Conservation (phyloP, 2,329 filamentous ascomycete genomes). For the Alternaria arbusti region DNA sequence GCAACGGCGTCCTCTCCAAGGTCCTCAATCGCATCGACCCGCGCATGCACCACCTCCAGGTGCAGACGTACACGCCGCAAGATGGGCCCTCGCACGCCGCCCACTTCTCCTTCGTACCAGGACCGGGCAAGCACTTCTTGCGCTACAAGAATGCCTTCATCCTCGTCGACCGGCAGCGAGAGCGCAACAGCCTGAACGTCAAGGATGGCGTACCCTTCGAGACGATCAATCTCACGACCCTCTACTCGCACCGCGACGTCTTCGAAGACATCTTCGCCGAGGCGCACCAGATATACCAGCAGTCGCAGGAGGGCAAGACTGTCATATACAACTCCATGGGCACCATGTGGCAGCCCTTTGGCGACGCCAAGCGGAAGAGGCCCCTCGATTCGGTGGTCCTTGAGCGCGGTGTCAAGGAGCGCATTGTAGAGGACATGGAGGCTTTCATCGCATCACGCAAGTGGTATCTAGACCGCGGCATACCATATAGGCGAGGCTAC, state of each 20-base stretch:
- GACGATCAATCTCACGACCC: constrained; percentile 87
- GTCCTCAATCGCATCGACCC: constrained; percentile 65
- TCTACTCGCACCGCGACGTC: constrained; percentile 86
- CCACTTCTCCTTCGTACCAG: constrained; percentile 87
- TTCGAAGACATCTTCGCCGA: constrained; percentile 91
- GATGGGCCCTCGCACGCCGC: constrained; percentile 75
- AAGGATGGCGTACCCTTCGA: constrained; percentile 91
- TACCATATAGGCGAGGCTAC: constrained; percentile 89
- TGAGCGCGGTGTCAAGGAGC: constrained; percentile 81
- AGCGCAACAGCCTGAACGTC: constrained; percentile 75
- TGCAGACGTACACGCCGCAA: constrained; percentile 68
- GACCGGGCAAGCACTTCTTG: constrained; percentile 86
- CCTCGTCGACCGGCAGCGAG: constrained; percentile 83
- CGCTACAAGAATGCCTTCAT: constrained; percentile 89
- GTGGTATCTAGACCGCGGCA: constrained; percentile 95
- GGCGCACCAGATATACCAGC: constrained; percentile 79
- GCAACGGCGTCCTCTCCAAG: constrained; percentile 56
- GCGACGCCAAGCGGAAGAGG: constrained; percentile 82
- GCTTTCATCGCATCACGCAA: constrained; percentile 80
- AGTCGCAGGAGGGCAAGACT: constrained; percentile 89
- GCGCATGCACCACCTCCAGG: constrained; percentile 68
- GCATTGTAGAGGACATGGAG: constrained; percentile 78
- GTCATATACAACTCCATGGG: constrained; percentile 86
- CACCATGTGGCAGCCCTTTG: constrained; percentile 84
- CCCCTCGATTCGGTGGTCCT: constrained; percentile 88